phyloP scores from a whole-genome alignment of 768 basidiomycete genomes.

The Hygrocybe punicea region DNA sequence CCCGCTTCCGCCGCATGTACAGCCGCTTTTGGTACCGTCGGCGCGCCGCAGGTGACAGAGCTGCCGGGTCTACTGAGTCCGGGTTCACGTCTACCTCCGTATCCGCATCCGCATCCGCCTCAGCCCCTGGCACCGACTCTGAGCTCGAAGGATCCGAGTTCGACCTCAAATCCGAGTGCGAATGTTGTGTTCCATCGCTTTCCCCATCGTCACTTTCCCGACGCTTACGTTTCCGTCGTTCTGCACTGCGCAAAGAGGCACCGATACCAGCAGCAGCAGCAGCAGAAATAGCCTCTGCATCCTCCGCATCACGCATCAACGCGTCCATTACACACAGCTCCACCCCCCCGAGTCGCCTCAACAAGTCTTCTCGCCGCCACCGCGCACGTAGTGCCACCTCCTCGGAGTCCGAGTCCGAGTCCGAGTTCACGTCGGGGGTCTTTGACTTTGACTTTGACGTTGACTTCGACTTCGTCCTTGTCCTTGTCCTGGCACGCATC shows the following conservation, averaged over 20 bases:
- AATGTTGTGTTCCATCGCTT: not conserved
- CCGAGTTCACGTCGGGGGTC: conserved; percentile 7
- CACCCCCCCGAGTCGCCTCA: conserved; percentile 16
- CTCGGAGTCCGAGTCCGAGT: not conserved
- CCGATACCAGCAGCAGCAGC: too few relatives aligned
- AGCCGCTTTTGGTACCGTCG: conserved; percentile 60
- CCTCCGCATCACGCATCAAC: conserved; percentile 18
- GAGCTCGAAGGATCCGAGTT: too few relatives aligned
- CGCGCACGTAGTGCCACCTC: conserved; percentile 16
- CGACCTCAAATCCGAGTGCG: too few relatives aligned
- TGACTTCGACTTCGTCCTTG: too few relatives aligned
- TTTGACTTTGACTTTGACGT: too few relatives aligned
- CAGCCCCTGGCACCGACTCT: not conserved
- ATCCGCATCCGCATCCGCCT: not conserved
- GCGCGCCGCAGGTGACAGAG: conserved; percentile 47
- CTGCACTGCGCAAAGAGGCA: too few relatives aligned
- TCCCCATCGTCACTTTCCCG: not conserved
- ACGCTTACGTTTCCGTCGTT: not conserved
- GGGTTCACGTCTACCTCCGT: not conserved
- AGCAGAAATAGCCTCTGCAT: not conserved
- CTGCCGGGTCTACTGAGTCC: conserved; percentile 15
- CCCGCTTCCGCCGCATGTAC: conserved; percentile 71
- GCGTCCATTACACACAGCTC: conserved; percentile 28
- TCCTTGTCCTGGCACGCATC: conserved; percentile 18
- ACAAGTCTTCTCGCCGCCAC: conserved; percentile 25